phyloP scores from a whole-genome alignment of 208 protist species.

The Leishmania amazonensis region DNA sequence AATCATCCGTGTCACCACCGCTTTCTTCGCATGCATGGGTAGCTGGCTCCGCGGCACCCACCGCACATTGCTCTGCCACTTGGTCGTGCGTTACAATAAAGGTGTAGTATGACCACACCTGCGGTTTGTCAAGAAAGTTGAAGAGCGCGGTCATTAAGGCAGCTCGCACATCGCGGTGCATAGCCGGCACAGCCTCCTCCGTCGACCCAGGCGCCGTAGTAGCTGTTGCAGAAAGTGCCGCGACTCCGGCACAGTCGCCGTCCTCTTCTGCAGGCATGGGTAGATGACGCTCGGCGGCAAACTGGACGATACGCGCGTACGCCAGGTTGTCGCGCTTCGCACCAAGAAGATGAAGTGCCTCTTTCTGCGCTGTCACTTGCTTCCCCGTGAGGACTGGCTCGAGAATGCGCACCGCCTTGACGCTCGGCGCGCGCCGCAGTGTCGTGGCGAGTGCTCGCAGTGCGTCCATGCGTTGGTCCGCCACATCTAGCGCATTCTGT shows the following conservation, averaged over 20 bases:
- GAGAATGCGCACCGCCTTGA: conserved; percentile 20
- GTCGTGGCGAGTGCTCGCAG: conserved; percentile 12
- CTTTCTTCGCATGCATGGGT: not conserved
- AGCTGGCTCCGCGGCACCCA: not conserved
- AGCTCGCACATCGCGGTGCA: conserved; percentile 33
- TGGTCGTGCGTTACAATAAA: conserved; percentile 4
- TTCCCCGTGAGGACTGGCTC: conserved; percentile 15
- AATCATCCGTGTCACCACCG: not conserved
- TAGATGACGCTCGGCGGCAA: conserved; percentile 23
- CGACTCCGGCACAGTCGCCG: not conserved
- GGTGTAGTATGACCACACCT: conserved; percentile 27
- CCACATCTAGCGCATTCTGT: conserved; percentile 9
- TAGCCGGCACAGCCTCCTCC: not conserved
- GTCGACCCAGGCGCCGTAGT: too few relatives aligned
- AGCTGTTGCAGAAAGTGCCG: not conserved
- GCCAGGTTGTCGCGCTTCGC: conserved; percentile 21
- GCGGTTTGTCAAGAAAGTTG: conserved; percentile 19
- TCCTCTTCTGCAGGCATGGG: conserved; percentile 11
- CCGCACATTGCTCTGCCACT: not conserved
- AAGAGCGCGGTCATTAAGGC: conserved; percentile 28
- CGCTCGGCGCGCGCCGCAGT: conserved; percentile 12
- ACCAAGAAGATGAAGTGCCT: conserved; percentile 24
- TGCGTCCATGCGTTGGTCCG: conserved; percentile 7
- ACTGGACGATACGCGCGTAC: conserved; percentile 14
- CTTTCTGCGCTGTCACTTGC: conserved; percentile 27